These are phyloP conservation scores for Coleophoma cylindrospora DNA, from an alignment of 2,329 filamentous ascomycete species.

Conservation along the genomic window DNA sequence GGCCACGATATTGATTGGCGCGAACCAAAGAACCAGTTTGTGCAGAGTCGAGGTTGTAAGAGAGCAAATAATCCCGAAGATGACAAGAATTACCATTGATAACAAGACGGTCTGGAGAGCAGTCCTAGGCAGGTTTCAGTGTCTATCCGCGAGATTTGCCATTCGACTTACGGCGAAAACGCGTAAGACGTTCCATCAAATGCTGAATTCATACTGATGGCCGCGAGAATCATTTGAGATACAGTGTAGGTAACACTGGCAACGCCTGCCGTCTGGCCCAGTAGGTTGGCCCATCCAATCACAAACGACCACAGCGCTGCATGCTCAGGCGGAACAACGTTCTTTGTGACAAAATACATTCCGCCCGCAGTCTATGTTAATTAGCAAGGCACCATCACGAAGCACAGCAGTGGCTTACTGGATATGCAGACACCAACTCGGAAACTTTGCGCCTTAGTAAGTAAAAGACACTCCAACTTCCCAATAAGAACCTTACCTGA, in stretches of 20 bases:
- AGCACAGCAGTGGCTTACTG: constrained; percentile 17
- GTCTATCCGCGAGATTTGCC: not conserved
- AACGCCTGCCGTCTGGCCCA: constrained; percentile 59
- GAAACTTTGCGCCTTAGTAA: constrained; percentile 39
- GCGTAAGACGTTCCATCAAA: constrained; percentile 43
- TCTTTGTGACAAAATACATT: constrained; percentile 65
- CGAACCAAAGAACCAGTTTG: constrained; percentile 58
- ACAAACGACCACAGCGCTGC: constrained; percentile 61
- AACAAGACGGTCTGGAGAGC: constrained; percentile 54
- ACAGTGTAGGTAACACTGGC: constrained; percentile 59
- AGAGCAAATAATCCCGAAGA: constrained; percentile 55
- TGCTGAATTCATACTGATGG: constrained; percentile 54
- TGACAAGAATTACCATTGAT: constrained; percentile 47
- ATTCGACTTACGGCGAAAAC: constrained; percentile 49
- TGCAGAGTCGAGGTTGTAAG: constrained; percentile 55
- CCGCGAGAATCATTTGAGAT: constrained; percentile 58
- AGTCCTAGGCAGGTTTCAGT: constrained; percentile 32
- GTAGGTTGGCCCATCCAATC: constrained; percentile 63
- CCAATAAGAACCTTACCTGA: constrained; percentile 35
- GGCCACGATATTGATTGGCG: constrained; percentile 59
- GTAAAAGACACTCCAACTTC: not conserved
- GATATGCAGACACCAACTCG: constrained; percentile 61
- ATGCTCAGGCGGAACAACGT: constrained; percentile 55
- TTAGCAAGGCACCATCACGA: not conserved
- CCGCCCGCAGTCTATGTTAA: constrained; percentile 47